Conservation (phyloP, 257 asterid genomes). For the Anisodus tanguticus region DNA sequence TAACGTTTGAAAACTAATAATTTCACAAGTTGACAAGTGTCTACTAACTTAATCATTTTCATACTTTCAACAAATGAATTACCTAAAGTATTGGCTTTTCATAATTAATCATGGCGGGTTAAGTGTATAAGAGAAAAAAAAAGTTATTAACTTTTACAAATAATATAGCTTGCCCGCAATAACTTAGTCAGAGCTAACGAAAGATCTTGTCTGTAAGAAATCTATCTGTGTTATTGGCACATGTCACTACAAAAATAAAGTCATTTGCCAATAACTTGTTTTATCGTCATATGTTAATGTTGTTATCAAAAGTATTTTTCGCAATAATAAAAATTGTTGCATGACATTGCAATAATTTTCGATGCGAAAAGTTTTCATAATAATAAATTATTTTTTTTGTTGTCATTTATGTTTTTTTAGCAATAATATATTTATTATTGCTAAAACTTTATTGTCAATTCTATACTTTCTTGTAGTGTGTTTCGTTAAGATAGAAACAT, state of each 20-base stretch:
- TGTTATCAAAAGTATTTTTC: too few relatives aligned
- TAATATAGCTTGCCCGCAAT: not conserved
- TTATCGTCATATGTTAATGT: not conserved
- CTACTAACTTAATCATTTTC: not conserved
- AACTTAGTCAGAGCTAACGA: not conserved
- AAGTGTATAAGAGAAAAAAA: not conserved
- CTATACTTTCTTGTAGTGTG: too few relatives aligned
- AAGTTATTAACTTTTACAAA: not conserved
- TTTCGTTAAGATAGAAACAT: too few relatives aligned
- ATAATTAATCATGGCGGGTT: not conserved
- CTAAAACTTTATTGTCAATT: too few relatives aligned
- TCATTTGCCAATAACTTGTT: too few relatives aligned
- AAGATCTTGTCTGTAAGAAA: not conserved
- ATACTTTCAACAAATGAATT: constrained; percentile 8
- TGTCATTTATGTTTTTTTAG: too few relatives aligned
- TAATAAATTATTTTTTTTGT: too few relatives aligned
- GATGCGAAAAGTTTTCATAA: too few relatives aligned
- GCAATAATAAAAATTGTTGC: too few relatives aligned
- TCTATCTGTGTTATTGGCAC: not conserved
- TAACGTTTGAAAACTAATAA: not conserved
- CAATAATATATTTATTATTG: too few relatives aligned
- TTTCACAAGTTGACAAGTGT: constrained; percentile 6
- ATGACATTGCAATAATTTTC: too few relatives aligned
- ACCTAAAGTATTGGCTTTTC: not conserved
- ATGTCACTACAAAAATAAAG: not conserved